Evolutionary conservation across 495 filamentous ascomycete species (phyloP).

Genomic region (Hyaloscypha variabilis): DNA sequence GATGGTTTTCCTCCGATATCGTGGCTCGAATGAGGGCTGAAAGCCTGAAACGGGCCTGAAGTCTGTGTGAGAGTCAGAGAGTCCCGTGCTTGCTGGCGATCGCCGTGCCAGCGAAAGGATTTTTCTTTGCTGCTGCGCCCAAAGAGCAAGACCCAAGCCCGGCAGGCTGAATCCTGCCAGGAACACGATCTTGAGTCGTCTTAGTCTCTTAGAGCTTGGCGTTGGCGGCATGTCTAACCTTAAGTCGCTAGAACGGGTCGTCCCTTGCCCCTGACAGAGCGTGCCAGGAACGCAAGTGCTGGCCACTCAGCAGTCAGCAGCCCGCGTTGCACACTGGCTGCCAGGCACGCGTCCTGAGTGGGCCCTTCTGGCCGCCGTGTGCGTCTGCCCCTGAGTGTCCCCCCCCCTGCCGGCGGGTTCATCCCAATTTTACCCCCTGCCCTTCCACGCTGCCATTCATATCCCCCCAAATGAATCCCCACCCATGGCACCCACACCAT

Average conservation of each 20-base stretch:
- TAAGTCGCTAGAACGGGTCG: background rate
- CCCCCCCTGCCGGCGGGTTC: conserved; percentile 12
- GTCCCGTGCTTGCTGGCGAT: background rate
- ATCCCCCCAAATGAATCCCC: conserved; percentile 14
- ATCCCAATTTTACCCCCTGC: conserved; percentile 29
- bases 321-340: background rate
- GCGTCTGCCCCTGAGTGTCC: background rate
- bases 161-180: background rate
- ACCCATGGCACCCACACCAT: conserved; percentile 13
- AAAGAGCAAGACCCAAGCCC: background rate
- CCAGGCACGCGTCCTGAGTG: conserved; percentile 25
- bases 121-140: background rate
- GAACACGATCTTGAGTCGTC: background rate
- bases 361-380: background rate
- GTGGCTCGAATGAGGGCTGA: conserved; percentile 12
- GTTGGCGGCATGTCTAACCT: background rate
- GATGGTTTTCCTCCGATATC: background rate
- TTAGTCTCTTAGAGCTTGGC: too few species aligned
- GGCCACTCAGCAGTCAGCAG: conserved; percentile 6
- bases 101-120: background rate
- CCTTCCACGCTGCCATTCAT: background rate
- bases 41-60: conserved; percentile 3
- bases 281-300: conserved; percentile 8
- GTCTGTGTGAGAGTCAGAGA: conserved; percentile 4
- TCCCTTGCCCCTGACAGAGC: background rate